Percentiles rank a stretch among this genome's conserved stretches.
Evolutionary conservation across 371 early-diverging fungal species (phyloP).

Genomic region (Saksenaea vasiformis): DNA sequence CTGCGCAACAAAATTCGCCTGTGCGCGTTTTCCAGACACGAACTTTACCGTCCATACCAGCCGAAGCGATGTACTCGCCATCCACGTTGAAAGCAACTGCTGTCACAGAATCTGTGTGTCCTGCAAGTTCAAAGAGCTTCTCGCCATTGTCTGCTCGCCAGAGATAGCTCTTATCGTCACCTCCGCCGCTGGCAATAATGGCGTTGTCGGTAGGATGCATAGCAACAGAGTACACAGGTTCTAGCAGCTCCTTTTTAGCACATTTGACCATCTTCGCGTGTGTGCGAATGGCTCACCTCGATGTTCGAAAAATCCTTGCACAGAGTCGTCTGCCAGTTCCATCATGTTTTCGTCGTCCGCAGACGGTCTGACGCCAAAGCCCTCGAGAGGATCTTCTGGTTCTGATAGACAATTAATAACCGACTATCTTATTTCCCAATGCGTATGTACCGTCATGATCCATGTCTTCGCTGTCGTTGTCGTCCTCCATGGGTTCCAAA

Average conservation of each 20-base stretch:
- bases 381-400: slow-evolving; percentile 24
- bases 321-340: slow-evolving; percentile 84
- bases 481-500: slow-evolving; percentile 24
- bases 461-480: slow-evolving; percentile 14
- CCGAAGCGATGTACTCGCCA: slow-evolving; percentile 87
- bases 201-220: slow-evolving; percentile 74
- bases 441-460: neutral
- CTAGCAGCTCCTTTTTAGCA: slow-evolving; percentile 35
- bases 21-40: slow-evolving; percentile 76
- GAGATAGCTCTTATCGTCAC: slow-evolving; percentile 90
- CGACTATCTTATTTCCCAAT: neutral
- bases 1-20: slow-evolving; percentile 60
- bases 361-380: slow-evolving; percentile 35
- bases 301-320: slow-evolving; percentile 92
- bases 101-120: slow-evolving; percentile 90
- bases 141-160: slow-evolving; percentile 91
- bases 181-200: slow-evolving; percentile 84
- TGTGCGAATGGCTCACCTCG: slow-evolving; percentile 49
- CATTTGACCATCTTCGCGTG: neutral
- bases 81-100: slow-evolving; percentile 83
- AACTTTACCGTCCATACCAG: slow-evolving; percentile 93
- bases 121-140: slow-evolving; percentile 57
- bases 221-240: slow-evolving; percentile 88
- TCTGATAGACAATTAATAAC: neutral
- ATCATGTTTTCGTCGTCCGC: slow-evolving; percentile 61